Percentiles rank a stretch among this genome's conserved stretches.
phyloP scores from a whole-genome alignment of 176 grass and related monocot species.

The Chrysopogon serrulatus region DNA sequence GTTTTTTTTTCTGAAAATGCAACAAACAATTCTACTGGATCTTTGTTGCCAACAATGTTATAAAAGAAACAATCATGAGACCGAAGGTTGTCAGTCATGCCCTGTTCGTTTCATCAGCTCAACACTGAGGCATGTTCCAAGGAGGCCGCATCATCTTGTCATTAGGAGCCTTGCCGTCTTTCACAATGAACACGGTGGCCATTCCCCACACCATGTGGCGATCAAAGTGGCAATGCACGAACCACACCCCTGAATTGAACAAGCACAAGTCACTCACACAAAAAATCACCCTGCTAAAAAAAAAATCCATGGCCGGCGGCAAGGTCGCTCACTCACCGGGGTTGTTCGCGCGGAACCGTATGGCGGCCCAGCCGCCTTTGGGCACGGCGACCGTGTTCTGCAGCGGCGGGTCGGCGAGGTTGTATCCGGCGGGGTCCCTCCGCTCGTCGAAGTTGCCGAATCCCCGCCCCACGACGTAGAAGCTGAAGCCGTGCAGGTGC shows the following conservation, averaged over 20 bases:
- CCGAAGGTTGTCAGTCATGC: background rate
- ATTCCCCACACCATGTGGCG: conserved; percentile 65
- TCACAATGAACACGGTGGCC: conserved; percentile 65
- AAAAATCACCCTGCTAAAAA: no score
- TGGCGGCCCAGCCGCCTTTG: conserved; percentile 40
- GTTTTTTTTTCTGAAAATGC: background rate
- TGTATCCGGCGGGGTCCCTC: conserved; percentile 11
- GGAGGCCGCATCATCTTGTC: conserved; percentile 42
- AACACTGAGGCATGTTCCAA: conserved; percentile 39
- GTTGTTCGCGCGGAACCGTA: conserved; percentile 23
- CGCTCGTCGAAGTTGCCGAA: background rate
- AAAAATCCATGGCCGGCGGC: conserved; percentile 33
- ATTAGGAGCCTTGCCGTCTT: conserved; percentile 33
- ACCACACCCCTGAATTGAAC: conserved; percentile 38
- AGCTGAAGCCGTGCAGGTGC: conserved; percentile 35
- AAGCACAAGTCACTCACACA: no score
- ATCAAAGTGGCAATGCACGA: conserved; percentile 79
- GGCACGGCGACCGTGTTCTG: conserved; percentile 58
- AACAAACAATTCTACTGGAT: background rate
- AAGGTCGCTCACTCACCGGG: conserved; percentile 17
- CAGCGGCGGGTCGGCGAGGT: conserved; percentile 51
- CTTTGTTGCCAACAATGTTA: no score
- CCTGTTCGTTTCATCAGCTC: no score
- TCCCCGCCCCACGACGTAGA: conserved; percentile 31
- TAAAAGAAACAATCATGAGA: no score